Evolutionary conservation across 2,329 filamentous ascomycete genomes (phyloP).

Genomic region (Thermoascus crustaceus): DNA sequence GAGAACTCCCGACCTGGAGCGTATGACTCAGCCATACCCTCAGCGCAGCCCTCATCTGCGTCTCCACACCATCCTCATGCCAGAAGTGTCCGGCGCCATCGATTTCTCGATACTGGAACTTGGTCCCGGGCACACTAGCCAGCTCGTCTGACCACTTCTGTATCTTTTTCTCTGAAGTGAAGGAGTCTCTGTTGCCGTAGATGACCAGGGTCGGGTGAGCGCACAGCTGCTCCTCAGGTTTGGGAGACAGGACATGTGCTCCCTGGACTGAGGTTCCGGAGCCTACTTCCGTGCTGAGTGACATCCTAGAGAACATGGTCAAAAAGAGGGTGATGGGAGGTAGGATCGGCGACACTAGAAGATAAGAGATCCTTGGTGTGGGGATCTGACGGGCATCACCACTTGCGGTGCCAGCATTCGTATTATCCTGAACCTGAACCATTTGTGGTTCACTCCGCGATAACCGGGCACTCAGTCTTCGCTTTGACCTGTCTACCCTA

Average conservation of each 20-base stretch:
- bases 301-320: slow-evolving; percentile 50
- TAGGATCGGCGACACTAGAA: slow-evolving; percentile 60
- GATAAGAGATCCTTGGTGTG: slow-evolving; percentile 30
- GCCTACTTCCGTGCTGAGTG: slow-evolving; percentile 20
- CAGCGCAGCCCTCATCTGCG: slow-evolving; percentile 31
- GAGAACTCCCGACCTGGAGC: background rate
- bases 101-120: slow-evolving; percentile 44
- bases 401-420: no score
- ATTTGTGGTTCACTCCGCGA: background rate
- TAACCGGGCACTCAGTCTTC: slow-evolving; percentile 9
- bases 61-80: slow-evolving; percentile 46
- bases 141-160: slow-evolving; percentile 57
- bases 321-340: slow-evolving; percentile 50
- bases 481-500: slow-evolving; percentile 33
- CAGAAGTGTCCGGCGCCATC: slow-evolving; percentile 55
- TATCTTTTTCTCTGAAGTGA: slow-evolving; percentile 59
- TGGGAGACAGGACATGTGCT: slow-evolving; percentile 23
- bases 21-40: slow-evolving; percentile 31
- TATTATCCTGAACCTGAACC: no score
- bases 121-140: slow-evolving; percentile 33
- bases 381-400: slow-evolving; percentile 11
- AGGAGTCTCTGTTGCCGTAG: slow-evolving; percentile 67
- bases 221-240: slow-evolving; percentile 49
- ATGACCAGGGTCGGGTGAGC: slow-evolving; percentile 57
- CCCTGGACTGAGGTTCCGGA: slow-evolving; percentile 18